Percentiles rank a stretch among this genome's conserved stretches.
Evolutionary conservation across 768 basidiomycete species (phyloP).

Genomic region (Mrakia frigida): DNA sequence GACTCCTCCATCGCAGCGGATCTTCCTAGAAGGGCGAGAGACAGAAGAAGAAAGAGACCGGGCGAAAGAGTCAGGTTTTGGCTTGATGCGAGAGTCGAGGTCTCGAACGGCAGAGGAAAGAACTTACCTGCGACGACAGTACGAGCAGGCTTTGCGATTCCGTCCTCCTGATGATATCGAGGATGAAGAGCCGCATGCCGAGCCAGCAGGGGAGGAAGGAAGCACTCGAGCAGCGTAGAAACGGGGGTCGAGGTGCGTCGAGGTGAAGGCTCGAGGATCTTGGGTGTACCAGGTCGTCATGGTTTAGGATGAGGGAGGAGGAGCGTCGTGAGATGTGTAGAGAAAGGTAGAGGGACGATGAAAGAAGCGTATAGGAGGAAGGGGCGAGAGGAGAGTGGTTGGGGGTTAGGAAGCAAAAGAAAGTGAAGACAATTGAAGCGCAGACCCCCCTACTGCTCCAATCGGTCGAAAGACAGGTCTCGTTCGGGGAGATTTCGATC

Average conservation of each 20-base stretch:
- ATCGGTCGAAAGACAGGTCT: too few relatives aligned
- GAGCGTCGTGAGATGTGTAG: too few relatives aligned
- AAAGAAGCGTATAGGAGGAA: not conserved
- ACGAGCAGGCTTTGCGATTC: not conserved
- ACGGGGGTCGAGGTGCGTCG: not conserved
- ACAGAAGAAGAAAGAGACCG: not conserved
- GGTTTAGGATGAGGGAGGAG: not conserved
- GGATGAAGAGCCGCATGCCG: not conserved
- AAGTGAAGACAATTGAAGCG: not conserved
- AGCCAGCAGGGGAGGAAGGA: not conserved
- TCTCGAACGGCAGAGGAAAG: not conserved
- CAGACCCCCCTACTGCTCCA: too few relatives aligned
- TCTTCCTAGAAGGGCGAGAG: not conserved
- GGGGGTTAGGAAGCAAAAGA: not conserved
- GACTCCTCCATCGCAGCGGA: slow-evolving; percentile 39
- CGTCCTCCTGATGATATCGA: not conserved
- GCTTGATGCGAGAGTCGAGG: not conserved
- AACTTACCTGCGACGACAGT: slow-evolving; percentile 1
- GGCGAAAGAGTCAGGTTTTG: not conserved
- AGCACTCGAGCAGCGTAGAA: not conserved
- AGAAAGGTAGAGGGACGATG: not conserved
- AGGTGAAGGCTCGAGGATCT: not conserved
- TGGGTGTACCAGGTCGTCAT: not conserved
- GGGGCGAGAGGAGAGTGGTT: not conserved
- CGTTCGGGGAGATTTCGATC: too few relatives aligned